A percentile compares a stretch with the other conserved stretches of the same genome.
Conservation (phyloP, 139 green algal genomes). For the Auxenochlorella pyrenoidosa region DNA sequence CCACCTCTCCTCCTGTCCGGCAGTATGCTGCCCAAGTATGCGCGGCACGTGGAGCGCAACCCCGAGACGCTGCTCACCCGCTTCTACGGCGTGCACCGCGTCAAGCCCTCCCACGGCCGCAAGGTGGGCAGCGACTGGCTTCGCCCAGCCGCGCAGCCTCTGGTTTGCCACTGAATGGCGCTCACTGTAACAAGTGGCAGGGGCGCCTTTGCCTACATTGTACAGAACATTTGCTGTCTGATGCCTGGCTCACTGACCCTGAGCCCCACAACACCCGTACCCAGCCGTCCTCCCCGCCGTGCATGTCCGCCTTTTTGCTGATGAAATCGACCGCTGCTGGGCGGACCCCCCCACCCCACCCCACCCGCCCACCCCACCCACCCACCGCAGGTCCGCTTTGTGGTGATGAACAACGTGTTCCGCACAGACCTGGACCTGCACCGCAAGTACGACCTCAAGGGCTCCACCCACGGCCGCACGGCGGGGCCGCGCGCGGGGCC, state of each 20-base stretch:
- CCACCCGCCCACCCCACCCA: too few relatives aligned
- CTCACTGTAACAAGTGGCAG: too few relatives aligned
- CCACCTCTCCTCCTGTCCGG: not conserved
- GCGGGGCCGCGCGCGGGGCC: not conserved
- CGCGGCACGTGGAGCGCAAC: slow-evolving; percentile 68
- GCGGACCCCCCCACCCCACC: not conserved
- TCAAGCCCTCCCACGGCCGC: slow-evolving; percentile 58
- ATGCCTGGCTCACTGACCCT: too few relatives aligned
- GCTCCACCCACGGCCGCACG: slow-evolving; percentile 80
- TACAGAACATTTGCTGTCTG: too few relatives aligned
- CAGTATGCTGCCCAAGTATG: slow-evolving; percentile 75
- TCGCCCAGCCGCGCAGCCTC: too few relatives aligned
- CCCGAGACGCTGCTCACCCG: slow-evolving; percentile 75
- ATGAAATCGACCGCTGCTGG: too few relatives aligned
- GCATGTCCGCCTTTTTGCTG: too few relatives aligned
- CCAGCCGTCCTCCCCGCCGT: too few relatives aligned
- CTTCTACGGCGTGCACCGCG: slow-evolving; percentile 84
- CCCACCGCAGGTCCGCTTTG: slow-evolving; percentile 81
- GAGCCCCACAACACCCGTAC: too few relatives aligned
- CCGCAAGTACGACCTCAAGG: slow-evolving; percentile 95
- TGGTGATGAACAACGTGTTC: slow-evolving; percentile 98
- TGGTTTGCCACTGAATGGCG: too few relatives aligned
- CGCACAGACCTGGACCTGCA: slow-evolving; percentile 89
- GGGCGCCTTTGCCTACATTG: too few relatives aligned
- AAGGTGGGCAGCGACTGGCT: slow-evolving; percentile 45